Evolutionary conservation across 768 basidiomycete species (phyloP).

Genomic region (Mycena haematopus): DNA sequence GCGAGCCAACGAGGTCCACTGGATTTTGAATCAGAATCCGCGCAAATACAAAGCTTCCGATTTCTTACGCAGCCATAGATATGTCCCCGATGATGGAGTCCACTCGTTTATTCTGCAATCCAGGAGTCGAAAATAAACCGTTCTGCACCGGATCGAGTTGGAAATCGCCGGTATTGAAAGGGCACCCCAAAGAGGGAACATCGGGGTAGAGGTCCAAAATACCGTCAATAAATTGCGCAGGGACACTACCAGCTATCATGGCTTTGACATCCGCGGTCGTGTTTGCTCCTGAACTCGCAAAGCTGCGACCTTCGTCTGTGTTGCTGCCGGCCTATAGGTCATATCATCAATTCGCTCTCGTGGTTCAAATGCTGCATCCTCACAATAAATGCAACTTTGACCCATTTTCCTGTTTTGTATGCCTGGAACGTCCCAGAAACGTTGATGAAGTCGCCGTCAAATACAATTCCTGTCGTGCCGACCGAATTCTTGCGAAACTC

Average conservation of each 20-base stretch:
- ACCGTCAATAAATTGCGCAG: neutral
- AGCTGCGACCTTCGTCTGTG: slow-evolving; percentile 26
- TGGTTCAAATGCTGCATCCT: neutral
- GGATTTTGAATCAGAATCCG: neutral
- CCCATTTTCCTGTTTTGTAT: slow-evolving; percentile 22
- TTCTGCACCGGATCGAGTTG: slow-evolving; percentile 13
- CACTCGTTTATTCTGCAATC: slow-evolving; percentile 23
- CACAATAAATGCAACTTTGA: slow-evolving; percentile 23
- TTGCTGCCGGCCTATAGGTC: slow-evolving; percentile 20
- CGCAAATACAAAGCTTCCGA: neutral
- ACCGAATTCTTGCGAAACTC: slow-evolving; percentile 24
- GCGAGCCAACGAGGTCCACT: slow-evolving; percentile 27
- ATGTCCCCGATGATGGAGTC: slow-evolving; percentile 21
- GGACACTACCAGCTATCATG: slow-evolving; percentile 6
- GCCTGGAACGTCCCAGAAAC: slow-evolving; percentile 13
- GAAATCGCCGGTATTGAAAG: slow-evolving; percentile 28
- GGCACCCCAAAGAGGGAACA: slow-evolving; percentile 26
- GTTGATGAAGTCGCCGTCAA: slow-evolving; percentile 27
- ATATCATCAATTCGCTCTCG: neutral
- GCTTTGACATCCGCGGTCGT: slow-evolving; percentile 20
- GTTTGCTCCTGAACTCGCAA: slow-evolving; percentile 10
- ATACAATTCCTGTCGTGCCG: slow-evolving; percentile 18
- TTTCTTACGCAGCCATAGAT: slow-evolving; percentile 1
- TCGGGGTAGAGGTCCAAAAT: slow-evolving; percentile 24
- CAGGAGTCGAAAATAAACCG: slow-evolving; percentile 6